These are phyloP conservation scores for Calonectria leucothoes DNA, from an alignment of 2,329 filamentous ascomycete species.

Conservation along the genomic window DNA sequence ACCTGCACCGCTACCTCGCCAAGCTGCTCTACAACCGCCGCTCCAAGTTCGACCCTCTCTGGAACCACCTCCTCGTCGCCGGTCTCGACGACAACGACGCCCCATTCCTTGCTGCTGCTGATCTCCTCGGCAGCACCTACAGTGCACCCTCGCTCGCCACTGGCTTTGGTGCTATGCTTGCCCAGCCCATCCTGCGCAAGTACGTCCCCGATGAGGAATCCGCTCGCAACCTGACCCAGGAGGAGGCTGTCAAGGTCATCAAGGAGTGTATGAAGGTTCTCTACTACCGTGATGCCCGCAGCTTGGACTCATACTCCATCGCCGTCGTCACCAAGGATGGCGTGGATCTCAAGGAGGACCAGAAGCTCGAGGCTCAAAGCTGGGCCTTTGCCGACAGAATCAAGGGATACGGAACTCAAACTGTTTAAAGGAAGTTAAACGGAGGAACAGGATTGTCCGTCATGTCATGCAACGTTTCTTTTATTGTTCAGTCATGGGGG, in stretches of 20 bases:
- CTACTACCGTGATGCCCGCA: constrained; percentile 96
- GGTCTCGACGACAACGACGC: constrained; percentile 83
- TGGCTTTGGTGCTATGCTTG: constrained; percentile 92
- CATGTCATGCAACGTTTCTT: constrained; percentile 13
- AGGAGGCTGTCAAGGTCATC: constrained; percentile 83
- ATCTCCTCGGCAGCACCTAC: constrained; percentile 94
- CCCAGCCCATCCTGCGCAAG: constrained; percentile 89
- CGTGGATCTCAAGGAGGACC: constrained; percentile 85
- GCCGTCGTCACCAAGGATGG: constrained; percentile 90
- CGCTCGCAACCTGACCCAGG: constrained; percentile 76
- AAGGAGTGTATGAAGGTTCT: constrained; percentile 98
- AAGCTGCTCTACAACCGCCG: constrained; percentile 97
- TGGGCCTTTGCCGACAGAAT: constrained; percentile 98
- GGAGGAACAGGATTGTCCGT: not conserved
- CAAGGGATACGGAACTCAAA: constrained; percentile 93
- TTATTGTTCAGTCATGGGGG: constrained; percentile 9
- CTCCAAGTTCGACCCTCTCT: constrained; percentile 95
- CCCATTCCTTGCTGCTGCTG: constrained; percentile 92
- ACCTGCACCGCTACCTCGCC: constrained; percentile 95
- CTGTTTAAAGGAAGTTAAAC: constrained; percentile 55
- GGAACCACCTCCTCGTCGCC: constrained; percentile 94
- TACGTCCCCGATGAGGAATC: constrained; percentile 86
- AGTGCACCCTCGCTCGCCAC: constrained; percentile 89
- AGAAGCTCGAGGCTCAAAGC: constrained; percentile 94
- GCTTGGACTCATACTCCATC: constrained; percentile 90